Percentiles rank a stretch among this genome's conserved stretches.
Evolutionary conservation across 176 grass and related monocot genomes (phyloP).

Genomic region (Avena sativa): DNA sequence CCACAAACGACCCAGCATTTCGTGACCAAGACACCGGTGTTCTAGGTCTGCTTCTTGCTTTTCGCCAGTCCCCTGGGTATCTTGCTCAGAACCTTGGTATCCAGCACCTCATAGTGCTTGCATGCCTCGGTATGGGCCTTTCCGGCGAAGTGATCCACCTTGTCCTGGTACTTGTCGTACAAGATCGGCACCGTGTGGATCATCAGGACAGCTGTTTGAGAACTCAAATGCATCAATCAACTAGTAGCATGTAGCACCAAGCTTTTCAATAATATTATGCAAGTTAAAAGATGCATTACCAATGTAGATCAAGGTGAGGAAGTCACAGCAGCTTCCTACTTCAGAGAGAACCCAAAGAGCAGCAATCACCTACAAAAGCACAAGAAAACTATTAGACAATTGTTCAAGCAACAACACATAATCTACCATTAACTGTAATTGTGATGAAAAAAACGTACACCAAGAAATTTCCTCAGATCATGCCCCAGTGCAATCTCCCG

Average conservation of each 20-base stretch:
- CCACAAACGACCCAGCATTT: neutral
- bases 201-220: slow-evolving; percentile 49
- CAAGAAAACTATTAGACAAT: neutral
- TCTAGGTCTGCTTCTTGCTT: slow-evolving; percentile 66
- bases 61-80: slow-evolving; percentile 65
- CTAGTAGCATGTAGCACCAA: neutral
- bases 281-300: slow-evolving; percentile 54
- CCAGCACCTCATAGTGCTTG: slow-evolving; percentile 71
- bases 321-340: slow-evolving; percentile 70
- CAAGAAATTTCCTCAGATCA: slow-evolving; percentile 79
- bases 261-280: neutral
- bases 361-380: slow-evolving; percentile 60
- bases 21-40: neutral
- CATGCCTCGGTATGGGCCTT: slow-evolving; percentile 61
- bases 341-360: slow-evolving; percentile 78
- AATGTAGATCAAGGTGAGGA: slow-evolving; percentile 87
- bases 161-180: slow-evolving; percentile 89
- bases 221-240: neutral
- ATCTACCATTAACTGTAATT: neutral
- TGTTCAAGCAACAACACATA: neutral
- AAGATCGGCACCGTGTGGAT: slow-evolving; percentile 81
- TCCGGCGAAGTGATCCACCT: slow-evolving; percentile 72
- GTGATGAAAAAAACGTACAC: slow-evolving; percentile 41
- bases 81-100: slow-evolving; percentile 76
- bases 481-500: slow-evolving; percentile 66